A percentile compares a stretch with the other conserved stretches of the same genome.
phyloP scores from a whole-genome alignment of 2,329 filamentous ascomycete species.

The Cladosporium phlei region DNA sequence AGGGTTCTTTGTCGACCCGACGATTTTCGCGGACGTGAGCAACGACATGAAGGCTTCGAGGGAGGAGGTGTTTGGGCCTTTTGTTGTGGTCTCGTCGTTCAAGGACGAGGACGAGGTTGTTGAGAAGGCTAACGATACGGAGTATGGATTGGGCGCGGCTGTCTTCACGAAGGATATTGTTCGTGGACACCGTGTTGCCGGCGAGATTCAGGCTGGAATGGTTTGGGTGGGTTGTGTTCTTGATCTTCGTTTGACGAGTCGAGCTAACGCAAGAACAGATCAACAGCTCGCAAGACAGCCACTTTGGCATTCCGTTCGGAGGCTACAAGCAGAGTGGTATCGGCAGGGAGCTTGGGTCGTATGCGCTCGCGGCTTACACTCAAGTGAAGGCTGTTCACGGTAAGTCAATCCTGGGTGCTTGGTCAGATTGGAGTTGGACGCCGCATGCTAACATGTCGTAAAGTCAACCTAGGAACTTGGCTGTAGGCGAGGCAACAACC shows the following conservation, averaged over 20 bases:
- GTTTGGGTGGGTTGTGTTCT: slow-evolving; percentile 43
- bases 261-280: slow-evolving; percentile 20
- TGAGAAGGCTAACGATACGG: slow-evolving; percentile 46
- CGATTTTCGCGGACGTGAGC: slow-evolving; percentile 55
- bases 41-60: slow-evolving; percentile 54
- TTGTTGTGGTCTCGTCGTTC: slow-evolving; percentile 56
- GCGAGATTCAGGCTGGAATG: slow-evolving; percentile 40
- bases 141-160: slow-evolving; percentile 39
- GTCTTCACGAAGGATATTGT: slow-evolving; percentile 40
- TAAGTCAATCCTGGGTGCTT: slow-evolving; percentile 53
- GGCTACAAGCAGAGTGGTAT: slow-evolving; percentile 57
- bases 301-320: slow-evolving; percentile 51
- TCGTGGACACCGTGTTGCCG: slow-evolving; percentile 38
- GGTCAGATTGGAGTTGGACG: slow-evolving; percentile 53
- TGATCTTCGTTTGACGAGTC: slow-evolving; percentile 34
- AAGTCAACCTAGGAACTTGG: slow-evolving; percentile 44
- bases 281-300: slow-evolving; percentile 38
- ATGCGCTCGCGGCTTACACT: slow-evolving; percentile 17
- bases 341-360: slow-evolving; percentile 40
- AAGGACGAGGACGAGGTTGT: slow-evolving; percentile 28
- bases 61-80: slow-evolving; percentile 62
- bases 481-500: too few species aligned
- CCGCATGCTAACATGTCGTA: slow-evolving; percentile 25
- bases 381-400: slow-evolving; percentile 36
- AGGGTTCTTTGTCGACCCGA: slow-evolving; percentile 61